Conservation (phyloP, 2,329 filamentous ascomycete species). For the Aspergillus fumigatus region DNA sequence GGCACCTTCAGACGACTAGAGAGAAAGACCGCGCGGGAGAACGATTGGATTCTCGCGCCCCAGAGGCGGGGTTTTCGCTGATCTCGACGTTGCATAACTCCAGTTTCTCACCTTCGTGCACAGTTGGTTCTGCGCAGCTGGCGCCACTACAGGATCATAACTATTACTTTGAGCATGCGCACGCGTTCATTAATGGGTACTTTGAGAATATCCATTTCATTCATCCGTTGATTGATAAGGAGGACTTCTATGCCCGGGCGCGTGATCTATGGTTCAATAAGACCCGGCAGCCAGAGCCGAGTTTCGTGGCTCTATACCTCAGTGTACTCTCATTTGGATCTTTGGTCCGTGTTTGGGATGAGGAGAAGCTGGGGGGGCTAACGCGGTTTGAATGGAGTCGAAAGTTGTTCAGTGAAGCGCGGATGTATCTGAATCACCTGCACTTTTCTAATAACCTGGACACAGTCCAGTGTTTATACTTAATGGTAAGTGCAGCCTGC, state of each 20-base stretch:
- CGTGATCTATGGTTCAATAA: constrained; percentile 42
- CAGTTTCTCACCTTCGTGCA: constrained; percentile 35
- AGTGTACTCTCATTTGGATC: constrained; percentile 46
- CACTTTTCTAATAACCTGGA: constrained; percentile 46
- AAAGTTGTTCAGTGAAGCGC: constrained; percentile 43
- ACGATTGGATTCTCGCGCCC: constrained; percentile 6
- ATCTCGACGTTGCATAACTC: constrained; percentile 46
- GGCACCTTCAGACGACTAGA: constrained; percentile 35
- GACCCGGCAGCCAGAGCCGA: constrained; percentile 28
- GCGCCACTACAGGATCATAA: constrained; percentile 24
- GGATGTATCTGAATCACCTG: constrained; percentile 35
- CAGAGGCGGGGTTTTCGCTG: constrained; percentile 32
- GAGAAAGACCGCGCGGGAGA: constrained; percentile 19
- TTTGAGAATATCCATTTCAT: constrained; percentile 48
- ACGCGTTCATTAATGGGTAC: constrained; percentile 45
- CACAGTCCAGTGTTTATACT: constrained; percentile 46
- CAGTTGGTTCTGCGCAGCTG: constrained; percentile 17
- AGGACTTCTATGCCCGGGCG: constrained; percentile 40
- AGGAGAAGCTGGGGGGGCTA: constrained; percentile 41
- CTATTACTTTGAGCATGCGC: constrained; percentile 44
- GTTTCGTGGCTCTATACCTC: constrained; percentile 47
- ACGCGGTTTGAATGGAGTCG: constrained; percentile 46
- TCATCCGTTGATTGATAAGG: constrained; percentile 47
- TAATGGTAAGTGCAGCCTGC: constrained; percentile 33
- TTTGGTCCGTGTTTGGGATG: constrained; percentile 42